Evolutionary conservation across 805 yeast species (phyloP).

Genomic region (Sungouiozyma intestinalis): DNA sequence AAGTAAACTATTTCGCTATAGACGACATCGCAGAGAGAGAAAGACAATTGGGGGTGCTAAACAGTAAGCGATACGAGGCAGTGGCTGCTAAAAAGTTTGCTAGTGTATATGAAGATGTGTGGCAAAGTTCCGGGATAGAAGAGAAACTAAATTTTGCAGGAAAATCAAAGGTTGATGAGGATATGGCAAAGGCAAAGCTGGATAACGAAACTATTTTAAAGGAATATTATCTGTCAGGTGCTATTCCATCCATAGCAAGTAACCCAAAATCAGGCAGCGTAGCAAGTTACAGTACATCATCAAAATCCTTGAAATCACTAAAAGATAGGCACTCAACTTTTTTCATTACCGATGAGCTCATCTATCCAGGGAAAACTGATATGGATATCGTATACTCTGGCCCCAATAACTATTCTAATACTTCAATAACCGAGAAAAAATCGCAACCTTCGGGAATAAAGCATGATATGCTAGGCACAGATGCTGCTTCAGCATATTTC

Average conservation of each 20-base stretch:
- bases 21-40: neutral
- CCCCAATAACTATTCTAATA: neutral
- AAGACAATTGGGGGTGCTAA: neutral
- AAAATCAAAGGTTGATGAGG: neutral
- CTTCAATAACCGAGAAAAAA: neutral
- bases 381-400: neutral
- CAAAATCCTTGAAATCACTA: neutral
- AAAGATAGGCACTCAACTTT: neutral
- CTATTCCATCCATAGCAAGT: neutral
- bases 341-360: neutral
- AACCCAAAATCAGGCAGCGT: neutral
- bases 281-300: neutral
- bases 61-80: neutral
- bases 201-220: neutral
- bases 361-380: neutral
- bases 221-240: neutral
- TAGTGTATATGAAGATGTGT: neutral
- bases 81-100: neutral
- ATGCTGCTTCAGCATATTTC: constrained; percentile 9
- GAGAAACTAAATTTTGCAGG: neutral
- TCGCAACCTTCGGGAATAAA: neutral
- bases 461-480: constrained; percentile 3
- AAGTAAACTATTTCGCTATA: neutral
- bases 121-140: neutral
- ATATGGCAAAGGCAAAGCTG: neutral